Evolutionary conservation across 441 rosid genomes (phyloP), one percentile per base, ranked within the genome.

Genomic region (Codiaeum variegatum): DNA sequence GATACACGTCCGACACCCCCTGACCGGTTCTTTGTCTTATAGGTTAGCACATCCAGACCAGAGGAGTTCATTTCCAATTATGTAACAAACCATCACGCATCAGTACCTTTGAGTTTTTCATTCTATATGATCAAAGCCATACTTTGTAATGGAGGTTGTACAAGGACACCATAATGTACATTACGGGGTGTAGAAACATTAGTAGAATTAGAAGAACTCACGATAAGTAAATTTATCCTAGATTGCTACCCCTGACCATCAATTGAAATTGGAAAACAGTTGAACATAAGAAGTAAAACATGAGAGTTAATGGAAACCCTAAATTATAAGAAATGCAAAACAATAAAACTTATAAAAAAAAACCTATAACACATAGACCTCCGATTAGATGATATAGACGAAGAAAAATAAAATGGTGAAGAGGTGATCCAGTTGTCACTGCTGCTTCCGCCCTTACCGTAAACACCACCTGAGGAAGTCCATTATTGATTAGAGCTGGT

Each of bases 181-280:
- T 79, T 83, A 16, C 81, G 89, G 12, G 68, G 70, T 6, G 83
- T 73, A 66, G 85, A 58, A 69, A 80, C 81, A 78, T 77, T 79
- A 66, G 66, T 60, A 55, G 89, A 72, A 78, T 77, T 86, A 0
- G 89, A 74, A 81, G 86, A 78, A 81, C 80, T 80, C 47, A 70
- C 82, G 24, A 83, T 76, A 5, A 90, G 84, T 0, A 68, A 28
- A 83, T 81, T 87, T 74, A 81, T 85, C 91, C 92, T 83, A 72
- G 92, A 63, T 67, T 90, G 99, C 58, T 83, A 88, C 76, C 91
- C 97, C 76, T 88, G 98, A 59, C 76, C 93, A 88, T 91, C 88
- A 77, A 72, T 40, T 58, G 62, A 61, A 7, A 71, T 1, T 60
- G 23, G 28, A 21, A 62, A 38, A 29, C 38, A 18, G 61, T 56